Evolutionary conservation across 148 eudicot species (phyloP), one percentile per base, ranked within the genome.

Genomic region (Arbutus unedo): DNA sequence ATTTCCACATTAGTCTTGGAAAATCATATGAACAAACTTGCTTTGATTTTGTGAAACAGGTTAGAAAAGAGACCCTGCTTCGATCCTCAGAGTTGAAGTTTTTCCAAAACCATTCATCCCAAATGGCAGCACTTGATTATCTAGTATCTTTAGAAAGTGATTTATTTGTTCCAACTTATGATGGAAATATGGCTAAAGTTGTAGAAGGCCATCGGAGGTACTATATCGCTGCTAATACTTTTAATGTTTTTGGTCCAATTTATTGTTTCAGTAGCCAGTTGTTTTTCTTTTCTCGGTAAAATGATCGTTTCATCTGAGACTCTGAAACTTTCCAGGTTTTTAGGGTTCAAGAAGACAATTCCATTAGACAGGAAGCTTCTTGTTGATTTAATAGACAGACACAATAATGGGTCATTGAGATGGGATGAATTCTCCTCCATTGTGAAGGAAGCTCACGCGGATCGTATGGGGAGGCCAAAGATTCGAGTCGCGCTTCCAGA

Each of bases 141-240:
- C 83, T 91, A 14, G 96, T 93, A 41, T 91, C 96, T 0, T 71
- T 93, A 84, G 91, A 93, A 81, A 93, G 96, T 76, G 93, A 93
- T 86, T 89, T 91, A 44, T 90, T 93, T 88, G 90, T 93, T 78
- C 97, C 97, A 16, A 93, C 94, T 13, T 93, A 93, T 83, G 97
- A 93, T 75, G 94, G 94, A 74, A 93, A 93, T 72, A 93, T 93
- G 97, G 97, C 97, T 71, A 91, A 89, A 87, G 94, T 93, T 53
- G 97, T 93, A 44, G 93, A 93, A 89, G 97, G 97, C 72, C 93
- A 93, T 80, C 91, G 94, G 53, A 93, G 97, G 97, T 93, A 91
- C 31, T 60, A 31, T 23, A 57, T 75, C n/a, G 49, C 48, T 11
- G 6, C 43, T 51, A 53, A 78, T 79, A 7, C 10, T 44, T 48